Percentiles rank a stretch among this genome's conserved stretches.
These are phyloP conservation scores for Amphibolis antarctica DNA, from an alignment of 106 monocot genomes.

Conservation along the genomic window DNA sequence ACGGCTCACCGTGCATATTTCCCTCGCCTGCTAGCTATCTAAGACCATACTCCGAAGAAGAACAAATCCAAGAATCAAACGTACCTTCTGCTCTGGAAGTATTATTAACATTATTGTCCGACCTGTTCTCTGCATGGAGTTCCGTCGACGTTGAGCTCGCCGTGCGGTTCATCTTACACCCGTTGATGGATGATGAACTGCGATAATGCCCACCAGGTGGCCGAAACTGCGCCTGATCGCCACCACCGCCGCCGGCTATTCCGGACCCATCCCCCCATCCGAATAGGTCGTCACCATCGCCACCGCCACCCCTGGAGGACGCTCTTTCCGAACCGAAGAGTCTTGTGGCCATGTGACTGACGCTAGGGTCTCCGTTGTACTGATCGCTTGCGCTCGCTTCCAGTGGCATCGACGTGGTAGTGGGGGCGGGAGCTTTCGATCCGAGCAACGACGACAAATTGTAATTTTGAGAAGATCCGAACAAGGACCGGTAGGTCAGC, in stretches of 20 bases:
- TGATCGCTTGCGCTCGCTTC: not conserved
- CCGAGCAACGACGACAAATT: not conserved
- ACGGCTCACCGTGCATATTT: no score
- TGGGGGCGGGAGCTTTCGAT: not conserved
- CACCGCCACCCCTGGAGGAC: not conserved
- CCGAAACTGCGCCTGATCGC: not conserved
- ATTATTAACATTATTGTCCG: not conserved
- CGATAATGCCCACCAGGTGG: not conserved
- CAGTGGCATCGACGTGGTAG: not conserved
- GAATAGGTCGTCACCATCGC: not conserved
- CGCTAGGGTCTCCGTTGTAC: not conserved
- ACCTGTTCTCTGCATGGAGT: not conserved
- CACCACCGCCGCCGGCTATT: not conserved
- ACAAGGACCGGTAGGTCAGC: not conserved
- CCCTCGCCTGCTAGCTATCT: no score
- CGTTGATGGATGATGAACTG: not conserved
- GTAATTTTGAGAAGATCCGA: not conserved
- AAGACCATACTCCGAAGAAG: no score
- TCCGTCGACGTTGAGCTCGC: not conserved
- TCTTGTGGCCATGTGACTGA: not conserved
- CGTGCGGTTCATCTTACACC: not conserved
- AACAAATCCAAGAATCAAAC: constrained; percentile 9
- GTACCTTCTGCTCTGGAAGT: constrained; percentile 5
- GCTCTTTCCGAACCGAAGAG: not conserved
- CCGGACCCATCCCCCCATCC: not conserved